These are phyloP conservation scores for Camillea tinctor DNA, from an alignment of 2,329 filamentous ascomycete genomes.

Conservation along the genomic window DNA sequence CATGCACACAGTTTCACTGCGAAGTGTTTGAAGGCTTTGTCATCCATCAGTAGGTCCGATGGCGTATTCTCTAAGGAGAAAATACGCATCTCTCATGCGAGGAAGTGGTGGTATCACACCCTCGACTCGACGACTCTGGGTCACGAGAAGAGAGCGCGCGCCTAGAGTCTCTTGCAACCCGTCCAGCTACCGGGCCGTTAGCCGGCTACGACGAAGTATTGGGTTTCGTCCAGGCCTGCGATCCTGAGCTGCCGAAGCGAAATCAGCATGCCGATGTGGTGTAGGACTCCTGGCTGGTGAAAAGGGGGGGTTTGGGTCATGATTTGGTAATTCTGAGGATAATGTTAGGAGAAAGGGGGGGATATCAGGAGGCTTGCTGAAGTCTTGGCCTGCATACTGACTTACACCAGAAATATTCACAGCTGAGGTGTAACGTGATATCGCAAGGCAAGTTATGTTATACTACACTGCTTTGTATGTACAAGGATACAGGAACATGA, in stretches of 20 bases:
- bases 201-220: neutral
- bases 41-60: neutral
- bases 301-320: neutral
- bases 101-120: neutral
- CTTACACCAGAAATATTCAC: neutral
- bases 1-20: no score
- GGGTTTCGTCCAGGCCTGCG: neutral
- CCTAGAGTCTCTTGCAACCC: neutral
- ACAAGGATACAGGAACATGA: neutral
- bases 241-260: neutral
- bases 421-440: neutral
- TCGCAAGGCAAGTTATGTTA: neutral
- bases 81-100: neutral
- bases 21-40: neutral
- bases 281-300: neutral
- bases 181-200: neutral
- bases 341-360: neutral
- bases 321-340: neutral
- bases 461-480: neutral
- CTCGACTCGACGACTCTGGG: no score
- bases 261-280: neutral
- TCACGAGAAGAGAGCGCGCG: neutral
- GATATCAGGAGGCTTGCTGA: neutral
- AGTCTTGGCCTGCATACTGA: neutral
- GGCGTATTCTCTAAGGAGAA: neutral